Evolutionary conservation across 345 rosid genomes (phyloP).

Genomic region (Erodium maritimum): DNA sequence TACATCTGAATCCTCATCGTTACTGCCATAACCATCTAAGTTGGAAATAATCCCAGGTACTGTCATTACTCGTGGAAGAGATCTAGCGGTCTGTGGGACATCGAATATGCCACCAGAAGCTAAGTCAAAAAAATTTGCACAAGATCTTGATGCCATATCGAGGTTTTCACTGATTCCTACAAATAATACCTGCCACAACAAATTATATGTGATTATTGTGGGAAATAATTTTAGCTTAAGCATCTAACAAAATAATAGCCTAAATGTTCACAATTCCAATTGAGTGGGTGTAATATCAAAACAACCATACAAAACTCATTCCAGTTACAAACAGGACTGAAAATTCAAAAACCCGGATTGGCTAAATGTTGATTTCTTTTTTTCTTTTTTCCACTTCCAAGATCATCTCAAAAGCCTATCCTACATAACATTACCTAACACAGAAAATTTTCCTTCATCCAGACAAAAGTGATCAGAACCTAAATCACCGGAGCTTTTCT

Average conservation of each 20-base stretch:
- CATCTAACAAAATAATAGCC: neutral
- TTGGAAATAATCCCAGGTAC: slow-evolving; percentile 65
- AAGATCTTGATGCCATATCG: slow-evolving; percentile 49
- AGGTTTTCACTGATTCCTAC: neutral
- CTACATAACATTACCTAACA: neutral
- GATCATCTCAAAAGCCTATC: neutral
- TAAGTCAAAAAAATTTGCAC: slow-evolving; percentile 40
- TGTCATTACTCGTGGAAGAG: slow-evolving; percentile 65
- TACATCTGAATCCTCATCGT: slow-evolving; percentile 44
- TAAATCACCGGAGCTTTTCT: neutral
- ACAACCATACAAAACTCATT: neutral
- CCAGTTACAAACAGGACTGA: neutral
- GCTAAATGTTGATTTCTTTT: neutral
- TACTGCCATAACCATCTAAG: slow-evolving; percentile 29
- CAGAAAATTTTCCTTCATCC: neutral
- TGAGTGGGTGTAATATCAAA: neutral
- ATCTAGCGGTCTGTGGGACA: slow-evolving; percentile 46
- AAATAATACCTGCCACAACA: neutral
- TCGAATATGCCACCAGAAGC: slow-evolving; percentile 47
- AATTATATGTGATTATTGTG: neutral
- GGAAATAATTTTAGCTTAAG: neutral
- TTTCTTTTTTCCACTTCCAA: neutral
- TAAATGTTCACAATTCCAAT: neutral
- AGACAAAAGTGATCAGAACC: too few species aligned
- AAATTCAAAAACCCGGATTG: neutral